Percentiles rank a stretch among this genome's conserved stretches.
phyloP scores from a whole-genome alignment of 163 green algal genomes.

The Scenedesmus sp. region DNA sequence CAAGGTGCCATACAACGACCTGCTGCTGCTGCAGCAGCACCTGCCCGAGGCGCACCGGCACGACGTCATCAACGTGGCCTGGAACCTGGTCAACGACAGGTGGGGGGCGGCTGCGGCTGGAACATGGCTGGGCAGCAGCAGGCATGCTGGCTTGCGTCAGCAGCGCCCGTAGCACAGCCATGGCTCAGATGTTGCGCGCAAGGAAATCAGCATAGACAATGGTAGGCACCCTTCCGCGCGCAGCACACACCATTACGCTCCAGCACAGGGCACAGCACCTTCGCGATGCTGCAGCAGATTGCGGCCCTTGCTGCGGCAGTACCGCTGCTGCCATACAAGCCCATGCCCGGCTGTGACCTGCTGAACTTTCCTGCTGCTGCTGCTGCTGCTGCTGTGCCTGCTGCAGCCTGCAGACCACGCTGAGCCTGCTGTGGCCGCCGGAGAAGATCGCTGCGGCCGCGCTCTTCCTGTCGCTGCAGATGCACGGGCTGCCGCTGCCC shows the following conservation, averaged over 20 bases:
- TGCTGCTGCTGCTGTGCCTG: neutral
- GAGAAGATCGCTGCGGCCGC: constrained; percentile 53
- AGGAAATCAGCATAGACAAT: too few species aligned
- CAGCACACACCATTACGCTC: too few species aligned
- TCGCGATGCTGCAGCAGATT: too few species aligned
- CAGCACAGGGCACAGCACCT: too few species aligned
- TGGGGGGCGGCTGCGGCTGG: neutral
- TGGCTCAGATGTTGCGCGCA: too few species aligned
- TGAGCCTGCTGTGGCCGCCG: constrained; percentile 60
- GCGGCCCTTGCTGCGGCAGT: neutral
- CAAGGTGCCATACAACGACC: constrained; percentile 57
- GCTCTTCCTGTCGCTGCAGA: constrained; percentile 56
- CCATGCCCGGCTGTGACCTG: too few species aligned
- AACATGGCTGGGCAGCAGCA: too few species aligned
- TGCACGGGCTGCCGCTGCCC: constrained; percentile 32
- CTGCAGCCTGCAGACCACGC: constrained; percentile 65
- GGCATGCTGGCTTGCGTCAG: too few species aligned
- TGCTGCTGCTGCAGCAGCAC: constrained; percentile 39
- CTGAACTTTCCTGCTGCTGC: neutral
- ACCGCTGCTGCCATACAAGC: neutral
- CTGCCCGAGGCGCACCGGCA: neutral
- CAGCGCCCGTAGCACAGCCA: too few species aligned
- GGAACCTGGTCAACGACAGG: constrained; percentile 74
- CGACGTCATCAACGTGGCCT: constrained; percentile 44
- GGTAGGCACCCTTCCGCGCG: too few species aligned